Base-by-base conservation (phyloP, 495 filamentous ascomycete genomes). In the Choiromyces venosus region DNA sequence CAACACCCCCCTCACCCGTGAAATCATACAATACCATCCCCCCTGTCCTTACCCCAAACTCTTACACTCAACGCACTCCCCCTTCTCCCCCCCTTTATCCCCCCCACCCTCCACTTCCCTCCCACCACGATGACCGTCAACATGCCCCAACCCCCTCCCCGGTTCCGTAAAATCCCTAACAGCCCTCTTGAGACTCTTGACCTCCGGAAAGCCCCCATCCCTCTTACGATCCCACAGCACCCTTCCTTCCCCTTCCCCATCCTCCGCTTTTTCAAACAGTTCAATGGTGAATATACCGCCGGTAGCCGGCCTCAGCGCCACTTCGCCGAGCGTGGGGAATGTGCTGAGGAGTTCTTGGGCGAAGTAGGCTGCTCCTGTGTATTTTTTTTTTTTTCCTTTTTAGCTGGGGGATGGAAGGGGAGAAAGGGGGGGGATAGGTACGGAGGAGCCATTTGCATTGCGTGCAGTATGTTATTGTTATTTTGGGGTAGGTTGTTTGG, bases 321-420 rank as follows among this genome's bases (percentile, higher is more conserved):
- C 90, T 82, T 98, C 94, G 65, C 94, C 93, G 0, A 99, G 86
- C 18, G 89, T 93, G 68, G 87, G 86, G 85, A 99, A 99, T 9
- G 95, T 99, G n/a, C 92, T 95, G 73, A 99, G 90, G 69, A 99
- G 92, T 83, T 99, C 95, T 88, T 99, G 95, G 65, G 91, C 93
- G 83, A 91, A 97, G 92, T 96, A 67, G 44, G 68, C 8, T 46
- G n/a, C 44, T 64, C 29, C 73, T 74, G 61, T 68, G 68, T 65
- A 61, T 68, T 66, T 21, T 40, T n/a, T n/a, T n/a, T n/a, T n/a
- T n/a, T n/a, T n/a, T n/a, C n/a, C n/a, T n/a, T n/a, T 10, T 46
- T 46, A n/a, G 46, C 1, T 25, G 8, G n/a, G 1, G 8, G 8
- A 12, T n/a, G 21, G 29, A 66, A 68, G 4, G 14, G 19, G 29